Evolutionary conservation across 768 basidiomycete species (phyloP).

Genomic region (Nidula microcarpa): DNA sequence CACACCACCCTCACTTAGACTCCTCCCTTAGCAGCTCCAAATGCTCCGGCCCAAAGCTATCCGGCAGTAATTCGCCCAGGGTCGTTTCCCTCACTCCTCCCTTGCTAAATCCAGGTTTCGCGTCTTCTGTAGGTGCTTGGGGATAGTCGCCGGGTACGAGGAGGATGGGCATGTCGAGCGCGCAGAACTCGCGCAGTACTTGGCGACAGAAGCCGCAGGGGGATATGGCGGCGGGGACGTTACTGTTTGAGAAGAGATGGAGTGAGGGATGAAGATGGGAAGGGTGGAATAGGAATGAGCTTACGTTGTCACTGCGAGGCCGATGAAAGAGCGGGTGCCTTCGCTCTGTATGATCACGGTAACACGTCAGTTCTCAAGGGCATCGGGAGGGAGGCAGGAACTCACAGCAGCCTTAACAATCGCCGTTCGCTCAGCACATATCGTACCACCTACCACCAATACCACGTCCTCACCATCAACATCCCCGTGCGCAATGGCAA

Average conservation of each 20-base stretch:
- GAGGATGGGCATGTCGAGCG: slow-evolving; percentile 65
- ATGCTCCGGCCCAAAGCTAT: slow-evolving; percentile 89
- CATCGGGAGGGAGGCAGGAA: slow-evolving; percentile 5
- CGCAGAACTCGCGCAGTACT: slow-evolving; percentile 83
- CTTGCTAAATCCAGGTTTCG: slow-evolving; percentile 37
- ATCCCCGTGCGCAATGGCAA: background rate
- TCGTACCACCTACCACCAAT: slow-evolving; percentile 63
- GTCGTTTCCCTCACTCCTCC: slow-evolving; percentile 62
- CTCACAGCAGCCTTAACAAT: slow-evolving; percentile 91
- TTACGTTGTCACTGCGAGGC: slow-evolving; percentile 78
- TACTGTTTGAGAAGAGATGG: slow-evolving; percentile 35
- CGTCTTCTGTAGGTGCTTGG: slow-evolving; percentile 25
- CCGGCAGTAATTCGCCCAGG: slow-evolving; percentile 70
- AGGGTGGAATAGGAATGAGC: slow-evolving; percentile 15
- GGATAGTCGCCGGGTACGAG: slow-evolving; percentile 69
- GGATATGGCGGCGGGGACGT: slow-evolving; percentile 63
- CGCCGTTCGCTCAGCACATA: slow-evolving; percentile 94
- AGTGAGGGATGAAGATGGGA: background rate
- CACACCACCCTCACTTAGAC: slow-evolving; percentile 1
- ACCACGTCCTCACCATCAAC: background rate
- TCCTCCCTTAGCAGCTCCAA: slow-evolving; percentile 45
- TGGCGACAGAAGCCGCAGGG: slow-evolving; percentile 97
- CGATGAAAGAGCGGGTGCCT: slow-evolving; percentile 65
- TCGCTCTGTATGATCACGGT: slow-evolving; percentile 59
- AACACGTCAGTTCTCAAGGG: background rate